These are phyloP conservation scores for Metschnikowia similis DNA, from an alignment of 805 yeast species.

Conservation along the genomic window DNA sequence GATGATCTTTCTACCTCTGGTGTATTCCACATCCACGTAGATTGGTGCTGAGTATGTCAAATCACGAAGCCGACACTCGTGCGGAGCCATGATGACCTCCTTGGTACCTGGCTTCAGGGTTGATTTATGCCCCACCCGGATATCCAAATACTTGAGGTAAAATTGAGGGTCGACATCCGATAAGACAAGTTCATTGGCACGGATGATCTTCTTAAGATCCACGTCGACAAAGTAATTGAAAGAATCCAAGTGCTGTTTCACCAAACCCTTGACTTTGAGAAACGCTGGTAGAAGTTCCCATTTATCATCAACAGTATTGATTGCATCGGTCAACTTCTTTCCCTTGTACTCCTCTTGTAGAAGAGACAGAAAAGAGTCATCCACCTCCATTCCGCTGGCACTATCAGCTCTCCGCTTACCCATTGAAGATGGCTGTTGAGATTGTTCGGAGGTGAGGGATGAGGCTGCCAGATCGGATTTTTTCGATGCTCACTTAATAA, in stretches of 20 bases:
- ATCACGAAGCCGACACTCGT: conserved; percentile 92
- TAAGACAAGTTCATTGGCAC: conserved; percentile 83
- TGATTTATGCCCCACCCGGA: conserved; percentile 82
- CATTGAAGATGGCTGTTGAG: conserved; percentile 6
- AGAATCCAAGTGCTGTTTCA: conserved; percentile 97
- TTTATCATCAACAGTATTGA: conserved; percentile 89
- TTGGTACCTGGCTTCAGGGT: conserved; percentile 44
- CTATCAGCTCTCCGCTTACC: conserved; percentile 14
- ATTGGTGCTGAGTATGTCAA: conserved; percentile 94
- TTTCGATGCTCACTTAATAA: conserved; percentile 3
- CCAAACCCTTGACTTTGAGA: conserved; percentile 90
- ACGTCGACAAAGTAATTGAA: conserved; percentile 93
- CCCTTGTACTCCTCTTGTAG: conserved; percentile 83
- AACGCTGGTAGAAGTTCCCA: conserved; percentile 97
- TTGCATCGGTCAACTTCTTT: conserved; percentile 78
- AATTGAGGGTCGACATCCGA: conserved; percentile 98
- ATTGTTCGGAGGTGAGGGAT: conserved; percentile 1
- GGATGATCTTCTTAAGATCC: conserved; percentile 86
- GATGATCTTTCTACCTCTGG: conserved; percentile 89
- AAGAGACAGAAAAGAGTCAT: conserved; percentile 70
- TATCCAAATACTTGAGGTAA: conserved; percentile 87
- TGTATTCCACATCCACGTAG: conserved; percentile 94
- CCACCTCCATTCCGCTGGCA: conserved; percentile 20
- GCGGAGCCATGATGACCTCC: conserved; percentile 77
- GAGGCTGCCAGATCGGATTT: conserved; percentile 3